Percentiles rank a stretch among this genome's conserved stretches.
Conservation (phyloP, 2,329 filamentous ascomycete genomes). For the Epichloe festucae region DNA sequence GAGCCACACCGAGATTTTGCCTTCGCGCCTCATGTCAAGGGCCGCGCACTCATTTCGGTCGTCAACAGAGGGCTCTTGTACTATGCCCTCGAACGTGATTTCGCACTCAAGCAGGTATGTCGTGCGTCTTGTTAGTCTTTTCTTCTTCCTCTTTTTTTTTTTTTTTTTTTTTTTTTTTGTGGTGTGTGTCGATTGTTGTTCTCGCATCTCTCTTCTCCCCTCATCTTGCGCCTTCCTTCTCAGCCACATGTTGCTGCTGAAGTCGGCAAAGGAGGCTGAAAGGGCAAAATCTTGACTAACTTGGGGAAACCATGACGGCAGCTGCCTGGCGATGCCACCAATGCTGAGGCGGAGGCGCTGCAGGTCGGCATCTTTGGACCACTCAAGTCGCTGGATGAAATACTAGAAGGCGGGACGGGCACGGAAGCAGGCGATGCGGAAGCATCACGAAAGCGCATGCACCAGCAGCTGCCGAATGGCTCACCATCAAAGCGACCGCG, state of each 20-base stretch:
- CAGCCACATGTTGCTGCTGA: neutral
- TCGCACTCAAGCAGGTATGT: conserved; percentile 35
- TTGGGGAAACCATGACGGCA: conserved; percentile 15
- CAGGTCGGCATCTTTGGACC: conserved; percentile 45
- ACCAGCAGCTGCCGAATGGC: conserved; percentile 33
- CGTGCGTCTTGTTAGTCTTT: conserved; percentile 6
- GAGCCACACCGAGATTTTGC: conserved; percentile 49
- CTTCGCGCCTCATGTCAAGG: conserved; percentile 52
- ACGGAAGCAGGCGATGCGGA: conserved; percentile 26
- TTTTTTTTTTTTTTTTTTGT: conserved; percentile 4
- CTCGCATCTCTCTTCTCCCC: conserved; percentile 1
- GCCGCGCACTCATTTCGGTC: conserved; percentile 48
- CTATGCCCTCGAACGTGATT: conserved; percentile 44
- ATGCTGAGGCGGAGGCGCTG: conserved; percentile 32
- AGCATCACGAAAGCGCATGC: conserved; percentile 37
- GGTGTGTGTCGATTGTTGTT: neutral
- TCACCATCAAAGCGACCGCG: conserved; percentile 46
- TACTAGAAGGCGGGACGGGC: conserved; percentile 22
- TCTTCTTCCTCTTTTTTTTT: conserved; percentile 6
- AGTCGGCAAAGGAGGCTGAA: neutral
- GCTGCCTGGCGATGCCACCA: conserved; percentile 32
- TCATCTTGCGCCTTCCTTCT: neutral
- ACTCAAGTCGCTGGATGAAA: conserved; percentile 29
- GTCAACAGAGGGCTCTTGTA: conserved; percentile 52
- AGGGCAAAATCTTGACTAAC: conserved; percentile 1